phyloP scores from a whole-genome alignment of 2,329 filamentous ascomycete species.

The Fusarium sp. region DNA sequence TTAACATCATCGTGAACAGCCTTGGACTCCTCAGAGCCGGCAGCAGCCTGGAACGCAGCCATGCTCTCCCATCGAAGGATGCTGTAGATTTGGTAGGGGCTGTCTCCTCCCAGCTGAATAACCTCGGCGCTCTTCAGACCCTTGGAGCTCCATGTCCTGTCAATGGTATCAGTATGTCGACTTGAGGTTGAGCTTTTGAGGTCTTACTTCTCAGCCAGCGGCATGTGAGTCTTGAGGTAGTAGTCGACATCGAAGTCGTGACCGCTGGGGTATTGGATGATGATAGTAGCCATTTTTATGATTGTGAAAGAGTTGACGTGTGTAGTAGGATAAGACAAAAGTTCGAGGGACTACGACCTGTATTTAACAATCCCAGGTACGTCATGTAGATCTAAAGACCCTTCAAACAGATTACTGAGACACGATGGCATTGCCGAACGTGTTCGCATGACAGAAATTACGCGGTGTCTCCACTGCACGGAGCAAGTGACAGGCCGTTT shows the following conservation, averaged over 20 bases:
- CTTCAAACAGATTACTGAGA: background rate
- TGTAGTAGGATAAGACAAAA: too few relatives aligned
- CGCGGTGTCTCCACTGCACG: background rate
- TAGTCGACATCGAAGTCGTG: conserved; percentile 27
- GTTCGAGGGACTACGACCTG: too few relatives aligned
- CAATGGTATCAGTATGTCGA: rapidly evolving
- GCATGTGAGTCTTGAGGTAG: conserved; percentile 19
- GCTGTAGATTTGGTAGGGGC: conserved; percentile 11
- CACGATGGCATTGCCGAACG: background rate
- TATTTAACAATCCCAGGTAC: background rate
- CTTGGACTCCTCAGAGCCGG: conserved; percentile 1
- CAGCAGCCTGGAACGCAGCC: conserved; percentile 24
- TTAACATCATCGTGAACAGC: conserved; percentile 5
- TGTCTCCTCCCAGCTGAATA: conserved; percentile 11
- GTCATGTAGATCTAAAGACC: background rate
- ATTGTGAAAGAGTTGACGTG: background rate
- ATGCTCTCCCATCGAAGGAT: conserved; percentile 18
- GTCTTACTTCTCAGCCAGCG: conserved; percentile 5
- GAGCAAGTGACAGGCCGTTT: background rate
- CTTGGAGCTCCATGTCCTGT: background rate
- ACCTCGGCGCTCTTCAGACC: conserved; percentile 9
- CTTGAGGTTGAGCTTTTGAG: rapidly evolving
- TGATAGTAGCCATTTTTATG: conserved; percentile 2
- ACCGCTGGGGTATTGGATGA: conserved; percentile 21
- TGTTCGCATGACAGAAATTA: background rate